Base-by-base conservation (phyloP, 1,139 yeast species). In the Pneumocystis oryctolagi region DNA sequence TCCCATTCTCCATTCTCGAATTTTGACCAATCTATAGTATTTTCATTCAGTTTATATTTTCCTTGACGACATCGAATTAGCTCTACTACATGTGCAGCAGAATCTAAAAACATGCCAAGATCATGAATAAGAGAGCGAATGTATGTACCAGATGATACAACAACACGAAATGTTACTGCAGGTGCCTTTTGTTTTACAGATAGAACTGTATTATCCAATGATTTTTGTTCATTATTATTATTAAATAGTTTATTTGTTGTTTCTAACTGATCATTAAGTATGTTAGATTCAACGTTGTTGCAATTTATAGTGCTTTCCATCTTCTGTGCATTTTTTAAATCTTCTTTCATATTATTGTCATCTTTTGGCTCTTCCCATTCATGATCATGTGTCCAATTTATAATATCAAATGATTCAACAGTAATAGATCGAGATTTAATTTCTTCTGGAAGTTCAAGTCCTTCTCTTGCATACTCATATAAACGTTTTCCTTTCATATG, bases 71-170 rank as follows among this genome's bases (percentile, higher is more conserved):
- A 72, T 70, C 99, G 80, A 6, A 83, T 80, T 64, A 94, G 80
- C 67, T 84, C 84, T 9, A 87, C 96, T 96, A 94, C 90, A 71
- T 89, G 90, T 0, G 96, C 89, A 20, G 89, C 83, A 0, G 90
- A 82, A 20, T 85, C 85, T 71, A 90, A 75, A 0, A 92, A 85
- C 66, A 87, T 80, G 1, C 96, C 97, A 61, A 88, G 79, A 70
- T 94, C 98, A 73, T 95, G 89, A 60, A 92, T 79, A 64, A 94
- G 76, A 18, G 97, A 87, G 68, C 98, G 80, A 61, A 94, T 90
- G 70, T 94, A 94, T 0, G 98, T 92, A 0, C 99, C 99, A 0
- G 97, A 89, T 0, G 96, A 87, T 0, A 92, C 98, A 60, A 82
- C 81, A 14, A 95, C 82, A 14, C 80, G 80, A 68, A 92, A 81